Percentiles rank a stretch among this genome's conserved stretches.
Evolutionary conservation across 257 asterid genomes (phyloP).

Genomic region (Paulownia fortunei): DNA sequence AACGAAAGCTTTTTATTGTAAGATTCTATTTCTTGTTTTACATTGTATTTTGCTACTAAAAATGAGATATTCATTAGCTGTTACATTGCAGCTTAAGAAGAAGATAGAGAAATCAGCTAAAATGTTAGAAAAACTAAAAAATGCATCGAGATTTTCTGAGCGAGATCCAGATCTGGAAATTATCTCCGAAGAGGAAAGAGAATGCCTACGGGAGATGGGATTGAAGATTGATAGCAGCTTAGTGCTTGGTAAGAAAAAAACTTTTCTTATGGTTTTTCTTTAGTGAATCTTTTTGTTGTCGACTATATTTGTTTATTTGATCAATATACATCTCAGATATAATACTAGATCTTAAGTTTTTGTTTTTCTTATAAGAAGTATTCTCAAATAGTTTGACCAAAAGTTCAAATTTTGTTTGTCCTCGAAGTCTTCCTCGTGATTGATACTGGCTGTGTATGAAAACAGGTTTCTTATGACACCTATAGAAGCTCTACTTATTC

Average conservation of each 20-base stretch:
- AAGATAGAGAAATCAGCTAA: constrained; percentile 68
- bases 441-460: not conserved
- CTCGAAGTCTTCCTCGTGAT: not conserved
- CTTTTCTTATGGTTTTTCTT: constrained; percentile 25
- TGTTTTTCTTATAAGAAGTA: not conserved
- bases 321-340: not conserved
- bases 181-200: constrained; percentile 80
- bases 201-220: constrained; percentile 68
- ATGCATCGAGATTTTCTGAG: constrained; percentile 53
- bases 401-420: not conserved
- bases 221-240: constrained; percentile 64
- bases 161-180: constrained; percentile 69
- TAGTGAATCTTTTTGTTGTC: not conserved
- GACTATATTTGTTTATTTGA: not conserved
- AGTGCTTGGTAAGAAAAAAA: constrained; percentile 73
- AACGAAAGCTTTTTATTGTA: constrained; percentile 58
- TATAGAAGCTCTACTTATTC: not conserved
- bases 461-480: not conserved
- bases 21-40: constrained; percentile 36
- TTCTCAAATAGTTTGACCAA: not conserved
- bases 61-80: constrained; percentile 20
- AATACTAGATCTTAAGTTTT: not conserved
- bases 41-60: constrained; percentile 30
- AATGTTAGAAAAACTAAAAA: constrained; percentile 56
- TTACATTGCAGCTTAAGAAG: constrained; percentile 70